Evolutionary conservation across 768 basidiomycete genomes (phyloP), one percentile per base, ranked within the genome.

Genomic region (Saitozyma sp.): DNA sequence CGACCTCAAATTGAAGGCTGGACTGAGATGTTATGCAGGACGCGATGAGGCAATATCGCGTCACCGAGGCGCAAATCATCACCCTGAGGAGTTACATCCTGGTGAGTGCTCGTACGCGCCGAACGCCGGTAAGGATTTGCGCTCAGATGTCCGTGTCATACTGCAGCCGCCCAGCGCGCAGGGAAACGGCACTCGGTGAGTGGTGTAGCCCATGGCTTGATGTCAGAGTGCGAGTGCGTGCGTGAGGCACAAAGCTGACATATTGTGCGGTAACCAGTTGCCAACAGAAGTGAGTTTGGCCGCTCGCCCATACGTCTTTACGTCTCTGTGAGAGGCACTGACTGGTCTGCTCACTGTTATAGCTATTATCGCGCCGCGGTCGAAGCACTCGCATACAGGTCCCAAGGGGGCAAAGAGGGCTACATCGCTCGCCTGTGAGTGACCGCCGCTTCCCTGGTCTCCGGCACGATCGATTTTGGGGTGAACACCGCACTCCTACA

Each of bases 31-130:
- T 29, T 8, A 2, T 40, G 2, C 39, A 71, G 70, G 65, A 65
- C 16, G 70, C 66, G 6, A 64, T 61, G 13, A 50, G 29, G 6
- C 39, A 57, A 9, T 68, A 40, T 50, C 62, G 65, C 19, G 57
- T 71, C 29, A 66, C 56, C 37, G 67, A 66, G 29, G 65, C 65
- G 8, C 59, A 68, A 46, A 20, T 71, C 17, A 43, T 71, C 19
- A 58, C 61, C 40, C 41, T 71, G 20, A 66, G 59, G 39, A 64
- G 67, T 20, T 20, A 49, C 7, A 51, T 65, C 6, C 55, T 67
- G 6, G 70, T 69, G 29, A 56, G 70, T 68, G 17, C 16, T 20
- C 8, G n/a, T 59, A 5, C 29, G 29, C 29, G 29, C 29, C 5
- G 29, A 29, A 29, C 29, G 29, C 29, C 29, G 29, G 29, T 29